These are phyloP conservation scores for Piper betle DNA, from an alignment of 164 flowering plant genomes.

Conservation along the genomic window DNA sequence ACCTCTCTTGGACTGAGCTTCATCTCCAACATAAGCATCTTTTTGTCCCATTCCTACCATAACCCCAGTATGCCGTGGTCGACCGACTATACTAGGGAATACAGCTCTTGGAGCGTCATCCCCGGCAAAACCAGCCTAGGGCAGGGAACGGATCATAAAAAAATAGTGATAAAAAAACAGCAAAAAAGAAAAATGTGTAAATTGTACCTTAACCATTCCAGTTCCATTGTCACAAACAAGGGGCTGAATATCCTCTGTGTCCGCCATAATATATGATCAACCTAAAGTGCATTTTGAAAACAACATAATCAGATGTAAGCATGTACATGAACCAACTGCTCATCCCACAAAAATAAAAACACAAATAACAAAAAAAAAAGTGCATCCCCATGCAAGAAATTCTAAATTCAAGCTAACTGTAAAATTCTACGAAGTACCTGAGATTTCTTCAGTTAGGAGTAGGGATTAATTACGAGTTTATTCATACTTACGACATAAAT, in stretches of 20 bases:
- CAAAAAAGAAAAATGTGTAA: too few species aligned
- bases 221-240: slow-evolving; percentile 9
- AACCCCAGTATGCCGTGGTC: slow-evolving; percentile 54
- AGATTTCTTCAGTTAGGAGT: too few species aligned
- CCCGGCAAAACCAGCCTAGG: slow-evolving; percentile 62
- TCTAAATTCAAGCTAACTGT: too few species aligned
- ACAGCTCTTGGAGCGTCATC: slow-evolving; percentile 74
- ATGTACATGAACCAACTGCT: too few species aligned
- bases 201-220: slow-evolving; percentile 7
- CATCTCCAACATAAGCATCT: slow-evolving; percentile 61
- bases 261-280: slow-evolving; percentile 1
- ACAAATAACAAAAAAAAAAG: too few species aligned
- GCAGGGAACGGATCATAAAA: not conserved
- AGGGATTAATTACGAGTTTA: too few species aligned
- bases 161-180: not conserved
- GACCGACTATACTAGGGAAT: slow-evolving; percentile 56
- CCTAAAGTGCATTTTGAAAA: not conserved
- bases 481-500: too few species aligned
- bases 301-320: not conserved
- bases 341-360: too few species aligned
- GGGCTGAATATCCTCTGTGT: slow-evolving; percentile 8
- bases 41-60: slow-evolving; percentile 65
- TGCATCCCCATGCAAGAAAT: too few species aligned
- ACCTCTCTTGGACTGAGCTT: slow-evolving; percentile 59
- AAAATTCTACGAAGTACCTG: too few species aligned